Base-by-base conservation (phyloP, 352 stramenopile genomes). In the Saprolegnia parasitica region DNA sequence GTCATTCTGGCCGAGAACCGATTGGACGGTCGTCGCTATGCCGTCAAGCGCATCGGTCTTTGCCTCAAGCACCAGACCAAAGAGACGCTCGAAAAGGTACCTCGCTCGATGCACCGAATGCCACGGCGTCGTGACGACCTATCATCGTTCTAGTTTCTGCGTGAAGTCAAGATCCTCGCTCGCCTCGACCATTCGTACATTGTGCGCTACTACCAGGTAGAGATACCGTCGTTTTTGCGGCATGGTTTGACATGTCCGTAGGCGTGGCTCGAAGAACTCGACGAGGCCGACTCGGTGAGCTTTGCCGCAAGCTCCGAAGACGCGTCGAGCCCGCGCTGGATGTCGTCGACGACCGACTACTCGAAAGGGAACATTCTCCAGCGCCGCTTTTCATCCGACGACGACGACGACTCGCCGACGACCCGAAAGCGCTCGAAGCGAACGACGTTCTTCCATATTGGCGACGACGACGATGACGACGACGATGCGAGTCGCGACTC, bases 1-100 rank as follows among this genome's bases (percentile, higher is more conserved):
- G 95, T 98, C 5, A 92, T 98, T 61, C 83, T 97, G 35, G 91
- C 90, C 15, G 86, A 96, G 57, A 98, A 98, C 76, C 88, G 92
- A 8, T 76, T 98, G 0, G 95, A 98, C 78, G 84, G 93, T 24
- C 82, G 92, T 67, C 87, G 96, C 42, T 98, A 97, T 74, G 95
- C 93, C 0, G 91, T 98, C 49, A 98, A 98, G 75, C 82, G 86
- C 42, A 83, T 94, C 23, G 86, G 84, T n/a, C 72, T 92, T 5
- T 84, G 90, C 58, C 62, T 94, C 37, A 90, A 90, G 68, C 87
- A 92, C 61, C 86, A 94, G 64, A 96, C 89, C 15, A 96, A 86
- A 24, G 91, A 93, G 74, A 96, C 93, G 39, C 76, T 98, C 42
- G 90, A 98, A 75, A 90, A 95, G 21, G 71, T 70, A 60, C 71